Percentiles rank a stretch among this genome's conserved stretches.
Evolutionary conservation across 306 rosid genomes (phyloP).

Genomic region (Malus orientalis): DNA sequence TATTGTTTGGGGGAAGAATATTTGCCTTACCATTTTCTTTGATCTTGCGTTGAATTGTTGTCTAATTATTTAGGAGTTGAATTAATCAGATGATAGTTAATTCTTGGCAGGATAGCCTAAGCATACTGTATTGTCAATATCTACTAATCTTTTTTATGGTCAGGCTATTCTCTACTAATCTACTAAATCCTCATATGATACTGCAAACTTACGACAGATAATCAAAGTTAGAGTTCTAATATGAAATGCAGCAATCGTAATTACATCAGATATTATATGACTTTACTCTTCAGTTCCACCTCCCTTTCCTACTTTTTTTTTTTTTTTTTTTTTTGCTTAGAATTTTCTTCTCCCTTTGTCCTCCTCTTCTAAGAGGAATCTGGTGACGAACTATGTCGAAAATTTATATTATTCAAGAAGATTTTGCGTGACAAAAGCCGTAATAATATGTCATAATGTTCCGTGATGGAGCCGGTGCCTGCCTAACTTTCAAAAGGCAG

Average conservation of each 20-base stretch:
- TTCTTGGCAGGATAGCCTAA: neutral
- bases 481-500: constrained; percentile 7
- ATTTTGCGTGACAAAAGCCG: neutral
- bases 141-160: no score
- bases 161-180: neutral
- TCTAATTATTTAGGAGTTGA: neutral
- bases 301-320: neutral
- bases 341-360: neutral
- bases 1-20: neutral
- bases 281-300: constrained; percentile 16
- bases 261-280: constrained; percentile 4
- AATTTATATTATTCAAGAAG: neutral
- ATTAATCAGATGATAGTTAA: neutral
- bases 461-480: constrained; percentile 19
- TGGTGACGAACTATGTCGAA: constrained; percentile 22
- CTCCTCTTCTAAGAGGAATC: constrained; percentile 30
- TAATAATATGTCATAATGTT: constrained; percentile 14
- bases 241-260: neutral
- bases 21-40: neutral
- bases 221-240: neutral
- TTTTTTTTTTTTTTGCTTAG: neutral
- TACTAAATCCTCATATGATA: neutral
- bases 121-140: neutral
- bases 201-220: neutral
- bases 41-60: neutral